Conservation (phyloP, 2,329 filamentous ascomycete genomes). For the Clonostachys byssicola region DNA sequence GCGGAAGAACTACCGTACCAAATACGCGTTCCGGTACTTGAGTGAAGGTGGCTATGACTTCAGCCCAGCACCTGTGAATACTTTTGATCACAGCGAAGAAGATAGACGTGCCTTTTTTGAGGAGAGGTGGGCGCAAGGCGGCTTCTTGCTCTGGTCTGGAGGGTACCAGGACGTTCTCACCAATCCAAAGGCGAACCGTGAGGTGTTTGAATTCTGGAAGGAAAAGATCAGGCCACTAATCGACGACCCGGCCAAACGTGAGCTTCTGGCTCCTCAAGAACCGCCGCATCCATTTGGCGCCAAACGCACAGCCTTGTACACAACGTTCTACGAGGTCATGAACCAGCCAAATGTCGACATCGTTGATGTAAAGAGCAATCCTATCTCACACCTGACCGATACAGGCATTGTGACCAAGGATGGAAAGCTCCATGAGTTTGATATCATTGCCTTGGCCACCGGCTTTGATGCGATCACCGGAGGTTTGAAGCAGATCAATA, state of each 20-base stretch:
- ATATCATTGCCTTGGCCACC: conserved; percentile 24
- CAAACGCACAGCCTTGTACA: conserved; percentile 40
- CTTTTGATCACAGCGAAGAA: conserved; percentile 17
- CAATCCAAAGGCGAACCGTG: conserved; percentile 33
- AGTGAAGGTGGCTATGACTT: conserved; percentile 1
- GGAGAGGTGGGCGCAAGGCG: conserved; percentile 36
- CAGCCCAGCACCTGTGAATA: neutral
- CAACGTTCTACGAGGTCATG: conserved; percentile 43
- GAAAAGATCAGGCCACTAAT: conserved; percentile 36
- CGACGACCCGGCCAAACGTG: conserved; percentile 33
- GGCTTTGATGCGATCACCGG: conserved; percentile 37
- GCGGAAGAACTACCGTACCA: conserved; percentile 15
- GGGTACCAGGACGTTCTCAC: conserved; percentile 40
- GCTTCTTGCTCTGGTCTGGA: conserved; percentile 38
- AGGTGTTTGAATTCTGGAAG: conserved; percentile 43
- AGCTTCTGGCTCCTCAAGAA: conserved; percentile 39
- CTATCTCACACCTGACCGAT: conserved; percentile 31
- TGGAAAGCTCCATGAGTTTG: conserved; percentile 19
- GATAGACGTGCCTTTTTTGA: conserved; percentile 38
- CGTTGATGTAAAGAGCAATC: conserved; percentile 36
- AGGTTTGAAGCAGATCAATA: conserved; percentile 28
- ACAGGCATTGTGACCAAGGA: conserved; percentile 31
- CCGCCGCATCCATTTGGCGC: conserved; percentile 39
- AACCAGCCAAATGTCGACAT: conserved; percentile 39
- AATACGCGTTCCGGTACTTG: neutral